Evolutionary conservation across 2,329 filamentous ascomycete species (phyloP).

Genomic region (Emmonsiellopsis sp.): DNA sequence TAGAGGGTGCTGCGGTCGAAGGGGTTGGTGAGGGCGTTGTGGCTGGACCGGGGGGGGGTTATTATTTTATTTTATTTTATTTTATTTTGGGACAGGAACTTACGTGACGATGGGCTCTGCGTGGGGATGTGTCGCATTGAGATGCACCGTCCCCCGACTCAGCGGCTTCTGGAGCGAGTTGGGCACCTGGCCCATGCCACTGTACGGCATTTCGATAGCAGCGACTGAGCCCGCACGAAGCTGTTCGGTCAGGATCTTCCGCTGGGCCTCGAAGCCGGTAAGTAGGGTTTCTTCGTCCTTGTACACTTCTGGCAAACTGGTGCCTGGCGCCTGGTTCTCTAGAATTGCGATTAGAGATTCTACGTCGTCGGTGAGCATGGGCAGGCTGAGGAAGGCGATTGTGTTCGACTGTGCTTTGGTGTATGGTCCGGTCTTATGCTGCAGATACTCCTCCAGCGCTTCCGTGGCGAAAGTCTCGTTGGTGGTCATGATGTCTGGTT

Average conservation of each 20-base stretch:
- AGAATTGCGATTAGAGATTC: constrained; percentile 5
- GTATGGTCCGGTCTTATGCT: constrained; percentile 14
- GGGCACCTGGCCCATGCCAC: constrained; percentile 12
- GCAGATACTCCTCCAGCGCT: constrained; percentile 7
- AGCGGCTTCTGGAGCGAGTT: constrained; percentile 16
- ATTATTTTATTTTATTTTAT: neutral
- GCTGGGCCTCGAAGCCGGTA: constrained; percentile 16
- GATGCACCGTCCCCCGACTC: constrained; percentile 14
- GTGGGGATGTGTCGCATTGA: constrained; percentile 11
- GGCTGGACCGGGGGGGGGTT: neutral
- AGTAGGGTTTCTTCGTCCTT: constrained; percentile 8
- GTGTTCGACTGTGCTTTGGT: constrained; percentile 12
- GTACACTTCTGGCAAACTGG: constrained; percentile 7
- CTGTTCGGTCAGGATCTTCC: constrained; percentile 10
- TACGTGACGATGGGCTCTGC: constrained; percentile 11
- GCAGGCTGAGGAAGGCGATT: constrained; percentile 13
- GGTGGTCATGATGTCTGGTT: constrained; percentile 8
- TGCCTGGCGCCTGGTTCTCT: neutral
- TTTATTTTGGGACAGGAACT: neutral
- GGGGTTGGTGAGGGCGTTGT: constrained; percentile 11
- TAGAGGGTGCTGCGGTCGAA: constrained; percentile 12
- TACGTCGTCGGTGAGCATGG: constrained; percentile 7
- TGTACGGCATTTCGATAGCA: constrained; percentile 13
- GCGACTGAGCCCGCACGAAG: constrained; percentile 13
- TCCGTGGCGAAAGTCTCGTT: constrained; percentile 11